Evolutionary conservation across 2,329 filamentous ascomycete species (phyloP), one percentile per base, ranked within the genome.

Genomic region (Nakataea oryzae): DNA sequence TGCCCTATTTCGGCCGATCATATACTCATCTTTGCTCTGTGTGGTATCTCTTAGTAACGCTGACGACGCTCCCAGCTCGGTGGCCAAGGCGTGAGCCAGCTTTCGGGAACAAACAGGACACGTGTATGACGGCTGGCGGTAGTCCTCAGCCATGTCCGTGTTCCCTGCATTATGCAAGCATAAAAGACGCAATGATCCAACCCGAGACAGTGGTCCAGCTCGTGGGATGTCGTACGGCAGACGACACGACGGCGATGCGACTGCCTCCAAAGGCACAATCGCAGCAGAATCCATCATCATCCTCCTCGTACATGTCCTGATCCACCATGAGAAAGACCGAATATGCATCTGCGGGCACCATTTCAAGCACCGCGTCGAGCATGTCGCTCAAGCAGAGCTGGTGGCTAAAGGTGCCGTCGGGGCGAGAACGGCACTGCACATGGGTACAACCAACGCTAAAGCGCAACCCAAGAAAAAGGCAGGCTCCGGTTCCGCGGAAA

Each of bases 171-270:
- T 2, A 79, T 76, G 66, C 85, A 89, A 0, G 85, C 83, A 66
- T 84, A 87, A 67, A 85, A 88, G 0, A 81, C 74, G 68, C 87
- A 90, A 69, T 90, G 87, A 9, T 72, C 86, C 17, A 90, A 76
- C 0, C 82, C 84, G 50, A 90, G 79, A 67, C 86, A 90, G 69
- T 89, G 87, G 0, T 85, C 84, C 0, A 90, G 71, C 67, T 90
- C 87, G 68, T 90, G 87, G 1, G 79, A 78, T 1, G 80, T 81
- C 0, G 86, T 88, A 59, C 80, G 80, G 61, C 77, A 84, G 2
- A 84, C 0, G 82, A 85, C 0, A 90, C 82, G 1, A 89, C 79
- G 0, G 80, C 79, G 1, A 90, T 80, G 5, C 86, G 76, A 63
- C 81, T 85, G 0, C 80, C 83, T 0, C 87, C 87, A 68, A 86